phyloP scores from a whole-genome alignment of 306 rosid species.

The Begonia peltatifolia region DNA sequence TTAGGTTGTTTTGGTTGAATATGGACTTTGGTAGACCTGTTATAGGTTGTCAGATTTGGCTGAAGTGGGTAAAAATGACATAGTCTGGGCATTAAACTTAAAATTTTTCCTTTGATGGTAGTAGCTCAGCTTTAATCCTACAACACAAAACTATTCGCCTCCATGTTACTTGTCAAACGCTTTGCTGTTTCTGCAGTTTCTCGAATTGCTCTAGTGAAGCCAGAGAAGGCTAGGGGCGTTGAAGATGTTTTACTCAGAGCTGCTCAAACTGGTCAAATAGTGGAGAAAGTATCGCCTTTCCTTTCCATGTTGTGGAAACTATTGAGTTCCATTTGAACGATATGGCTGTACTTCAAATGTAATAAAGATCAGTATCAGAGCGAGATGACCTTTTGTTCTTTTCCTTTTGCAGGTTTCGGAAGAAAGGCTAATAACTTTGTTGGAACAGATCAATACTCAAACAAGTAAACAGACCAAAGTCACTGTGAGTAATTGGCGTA shows the following conservation, averaged over 20 bases:
- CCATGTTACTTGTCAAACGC: not conserved
- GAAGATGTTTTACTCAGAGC: constrained; percentile 93
- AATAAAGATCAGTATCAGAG: constrained; percentile 1
- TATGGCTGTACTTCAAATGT: constrained; percentile 1
- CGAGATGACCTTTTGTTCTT: constrained; percentile 5
- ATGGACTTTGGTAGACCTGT: too few relatives aligned
- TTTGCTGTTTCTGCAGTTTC: constrained; percentile 27
- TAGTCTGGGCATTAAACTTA: too few relatives aligned
- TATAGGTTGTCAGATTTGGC: too few relatives aligned
- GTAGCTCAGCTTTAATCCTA: too few relatives aligned
- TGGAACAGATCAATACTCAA: constrained; percentile 93
- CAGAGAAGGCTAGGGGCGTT: constrained; percentile 94
- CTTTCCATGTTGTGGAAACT: not conserved
- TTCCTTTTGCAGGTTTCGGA: constrained; percentile 58
- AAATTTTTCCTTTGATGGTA: too few relatives aligned
- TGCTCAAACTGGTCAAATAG: constrained; percentile 89
- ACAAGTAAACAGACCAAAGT: constrained; percentile 87
- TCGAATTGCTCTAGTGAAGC: constrained; percentile 97
- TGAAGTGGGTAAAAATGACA: too few relatives aligned
- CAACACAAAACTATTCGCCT: not conserved
- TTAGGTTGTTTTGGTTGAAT: not conserved
- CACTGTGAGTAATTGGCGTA: constrained; percentile 41
- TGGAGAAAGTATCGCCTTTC: constrained; percentile 46
- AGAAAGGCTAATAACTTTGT: constrained; percentile 78
- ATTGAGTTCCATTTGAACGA: not conserved